Evolutionary conservation across 192 early-diverging fungal genomes (phyloP).

Genomic region (Linnemannia exigua): DNA sequence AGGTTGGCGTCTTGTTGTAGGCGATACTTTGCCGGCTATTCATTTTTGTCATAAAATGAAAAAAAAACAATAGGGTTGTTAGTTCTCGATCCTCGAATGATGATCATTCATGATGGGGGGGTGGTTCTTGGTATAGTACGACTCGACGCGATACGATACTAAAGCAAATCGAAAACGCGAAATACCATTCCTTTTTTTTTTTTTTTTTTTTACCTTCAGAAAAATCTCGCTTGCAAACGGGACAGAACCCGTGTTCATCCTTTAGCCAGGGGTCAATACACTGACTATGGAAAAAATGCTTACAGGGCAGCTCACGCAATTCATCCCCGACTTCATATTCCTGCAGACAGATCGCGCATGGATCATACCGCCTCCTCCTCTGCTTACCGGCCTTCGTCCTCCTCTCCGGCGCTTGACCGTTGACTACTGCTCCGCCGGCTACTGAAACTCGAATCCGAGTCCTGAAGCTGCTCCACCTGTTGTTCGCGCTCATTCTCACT

Average conservation of each 20-base stretch:
- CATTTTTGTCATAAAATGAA: neutral
- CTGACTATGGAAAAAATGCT: conserved; percentile 68
- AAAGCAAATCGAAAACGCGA: neutral
- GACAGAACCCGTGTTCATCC: conserved; percentile 63
- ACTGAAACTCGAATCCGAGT: neutral
- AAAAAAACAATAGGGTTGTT: neutral
- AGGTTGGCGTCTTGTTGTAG: neutral
- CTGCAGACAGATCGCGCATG: conserved; percentile 69
- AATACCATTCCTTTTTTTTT: neutral
- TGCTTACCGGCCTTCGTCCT: neutral
- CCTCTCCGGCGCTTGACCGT: neutral
- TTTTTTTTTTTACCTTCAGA: conserved; percentile 42
- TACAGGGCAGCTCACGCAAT: conserved; percentile 65
- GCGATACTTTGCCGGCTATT: conserved; percentile 9
- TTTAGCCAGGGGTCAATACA: conserved; percentile 71
- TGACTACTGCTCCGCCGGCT: neutral
- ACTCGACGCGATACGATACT: no score
- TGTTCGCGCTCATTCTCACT: neutral
- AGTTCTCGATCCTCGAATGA: no score
- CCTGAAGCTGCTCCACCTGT: conserved; percentile 19
- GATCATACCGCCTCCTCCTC: conserved; percentile 39
- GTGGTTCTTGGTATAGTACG: no score
- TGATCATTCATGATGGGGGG: no score
- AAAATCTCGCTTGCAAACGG: conserved; percentile 61
- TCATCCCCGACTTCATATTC: conserved; percentile 67